Evolutionary conservation across 441 rosid genomes (phyloP).

Genomic region (Pelargonium cotyledonis): DNA sequence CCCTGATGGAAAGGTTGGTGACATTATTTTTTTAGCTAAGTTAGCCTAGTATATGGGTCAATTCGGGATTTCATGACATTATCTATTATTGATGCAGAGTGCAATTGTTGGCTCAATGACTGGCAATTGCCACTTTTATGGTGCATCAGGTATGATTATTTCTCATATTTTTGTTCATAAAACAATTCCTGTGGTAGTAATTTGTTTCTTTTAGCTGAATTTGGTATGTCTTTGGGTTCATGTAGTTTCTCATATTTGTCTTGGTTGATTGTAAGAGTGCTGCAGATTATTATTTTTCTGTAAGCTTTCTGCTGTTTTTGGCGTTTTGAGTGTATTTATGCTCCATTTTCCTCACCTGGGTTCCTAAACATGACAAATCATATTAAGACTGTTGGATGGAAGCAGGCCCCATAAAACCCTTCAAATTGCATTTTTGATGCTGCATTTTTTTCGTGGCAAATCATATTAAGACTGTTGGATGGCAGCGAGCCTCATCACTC

Average conservation of each 20-base stretch:
- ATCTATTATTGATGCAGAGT: slow-evolving; percentile 43
- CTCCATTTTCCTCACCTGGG: too few relatives aligned
- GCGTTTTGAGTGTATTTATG: too few relatives aligned
- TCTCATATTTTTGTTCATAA: background rate
- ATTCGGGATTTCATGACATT: background rate
- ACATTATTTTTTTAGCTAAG: background rate
- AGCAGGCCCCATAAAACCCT: too few relatives aligned
- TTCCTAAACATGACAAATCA: too few relatives aligned
- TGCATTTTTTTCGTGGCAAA: too few relatives aligned
- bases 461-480: too few relatives aligned
- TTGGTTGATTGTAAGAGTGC: too few relatives aligned
- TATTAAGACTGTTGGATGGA: too few relatives aligned
- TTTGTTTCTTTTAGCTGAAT: background rate
- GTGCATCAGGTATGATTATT: slow-evolving; percentile 46
- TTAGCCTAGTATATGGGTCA: background rate
- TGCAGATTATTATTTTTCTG: too few relatives aligned
- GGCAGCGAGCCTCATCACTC: too few relatives aligned
- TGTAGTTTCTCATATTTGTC: background rate
- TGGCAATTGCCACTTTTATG: slow-evolving; percentile 72
- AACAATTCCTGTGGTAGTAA: background rate
- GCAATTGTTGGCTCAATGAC: slow-evolving; percentile 66
- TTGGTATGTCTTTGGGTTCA: background rate
- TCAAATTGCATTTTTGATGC: too few relatives aligned
- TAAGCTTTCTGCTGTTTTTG: too few relatives aligned
- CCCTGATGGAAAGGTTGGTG: slow-evolving; percentile 73